phyloP scores from a whole-genome alignment of 768 basidiomycete genomes.

The Dacryopinax spathularia region DNA sequence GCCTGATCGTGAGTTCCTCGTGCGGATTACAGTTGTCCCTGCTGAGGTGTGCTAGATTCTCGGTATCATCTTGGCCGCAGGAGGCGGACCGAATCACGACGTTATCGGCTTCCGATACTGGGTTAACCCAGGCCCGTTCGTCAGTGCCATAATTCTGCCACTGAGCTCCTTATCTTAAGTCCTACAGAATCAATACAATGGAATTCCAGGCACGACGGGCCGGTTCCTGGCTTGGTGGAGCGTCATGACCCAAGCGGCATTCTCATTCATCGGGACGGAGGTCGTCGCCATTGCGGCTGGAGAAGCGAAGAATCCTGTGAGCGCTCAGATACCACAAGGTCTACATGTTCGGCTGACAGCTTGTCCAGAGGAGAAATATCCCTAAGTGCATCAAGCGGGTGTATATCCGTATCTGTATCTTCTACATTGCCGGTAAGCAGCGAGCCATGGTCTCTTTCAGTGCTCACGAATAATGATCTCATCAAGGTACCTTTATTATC shows the following conservation, averaged over 20 bases:
- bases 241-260: slow-evolving; percentile 46
- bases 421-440: background rate
- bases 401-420: slow-evolving; percentile 15
- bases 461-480: slow-evolving; percentile 25
- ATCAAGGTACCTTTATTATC: slow-evolving; percentile 26
- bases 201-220: slow-evolving; percentile 36
- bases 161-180: no score
- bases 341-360: background rate
- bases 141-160: no score
- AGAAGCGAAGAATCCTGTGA: slow-evolving; percentile 32
- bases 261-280: slow-evolving; percentile 44
- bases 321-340: slow-evolving; percentile 12
- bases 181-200: slow-evolving; percentile 32
- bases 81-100: slow-evolving; percentile 23
- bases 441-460: slow-evolving; percentile 3
- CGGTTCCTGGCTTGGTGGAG: slow-evolving; percentile 50
- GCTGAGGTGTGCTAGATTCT: background rate
- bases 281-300: slow-evolving; percentile 32
- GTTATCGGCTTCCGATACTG: slow-evolving; percentile 27
- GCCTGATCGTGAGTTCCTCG: slow-evolving; percentile 37
- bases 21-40: background rate
- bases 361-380: slow-evolving; percentile 17
- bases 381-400: slow-evolving; percentile 31
- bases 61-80: slow-evolving; percentile 26
- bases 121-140: slow-evolving; percentile 44